Evolutionary conservation across 371 early-diverging fungal species (phyloP).

Genomic region (Batkoa obscura): DNA sequence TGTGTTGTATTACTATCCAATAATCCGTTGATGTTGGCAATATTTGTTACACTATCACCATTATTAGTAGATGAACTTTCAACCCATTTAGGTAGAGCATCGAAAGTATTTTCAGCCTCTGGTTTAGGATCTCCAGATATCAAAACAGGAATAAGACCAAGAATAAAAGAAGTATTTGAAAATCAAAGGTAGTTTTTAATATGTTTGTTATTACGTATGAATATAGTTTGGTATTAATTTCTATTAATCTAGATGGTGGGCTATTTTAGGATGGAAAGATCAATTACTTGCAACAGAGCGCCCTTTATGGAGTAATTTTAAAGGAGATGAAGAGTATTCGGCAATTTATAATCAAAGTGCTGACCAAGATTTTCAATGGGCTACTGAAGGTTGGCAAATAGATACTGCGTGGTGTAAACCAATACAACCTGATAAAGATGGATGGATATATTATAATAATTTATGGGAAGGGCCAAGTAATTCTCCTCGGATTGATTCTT

Average conservation of each 20-base stretch:
- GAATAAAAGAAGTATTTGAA: neutral
- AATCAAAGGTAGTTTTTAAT: conserved; percentile 1
- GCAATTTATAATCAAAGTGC: neutral
- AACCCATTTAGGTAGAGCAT: no score
- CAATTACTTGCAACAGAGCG: neutral
- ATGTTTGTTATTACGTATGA: no score
- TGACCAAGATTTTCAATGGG: neutral
- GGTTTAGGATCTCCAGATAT: neutral
- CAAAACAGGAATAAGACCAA: neutral
- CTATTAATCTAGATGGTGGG: neutral
- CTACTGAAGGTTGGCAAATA: neutral
- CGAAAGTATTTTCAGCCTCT: no score
- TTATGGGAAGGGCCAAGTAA: neutral
- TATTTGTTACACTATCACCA: neutral
- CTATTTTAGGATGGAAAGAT: neutral
- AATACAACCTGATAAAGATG: no score
- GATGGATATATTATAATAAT: neutral
- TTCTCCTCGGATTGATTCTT: neutral
- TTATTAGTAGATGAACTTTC: no score
- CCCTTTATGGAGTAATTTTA: neutral
- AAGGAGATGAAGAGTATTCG: neutral
- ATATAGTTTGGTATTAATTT: neutral
- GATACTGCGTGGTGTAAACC: no score
- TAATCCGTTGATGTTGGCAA: neutral
- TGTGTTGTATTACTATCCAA: neutral